Evolutionary conservation across 495 filamentous ascomycete species (phyloP).

Genomic region (Tuber umbilicatum): DNA sequence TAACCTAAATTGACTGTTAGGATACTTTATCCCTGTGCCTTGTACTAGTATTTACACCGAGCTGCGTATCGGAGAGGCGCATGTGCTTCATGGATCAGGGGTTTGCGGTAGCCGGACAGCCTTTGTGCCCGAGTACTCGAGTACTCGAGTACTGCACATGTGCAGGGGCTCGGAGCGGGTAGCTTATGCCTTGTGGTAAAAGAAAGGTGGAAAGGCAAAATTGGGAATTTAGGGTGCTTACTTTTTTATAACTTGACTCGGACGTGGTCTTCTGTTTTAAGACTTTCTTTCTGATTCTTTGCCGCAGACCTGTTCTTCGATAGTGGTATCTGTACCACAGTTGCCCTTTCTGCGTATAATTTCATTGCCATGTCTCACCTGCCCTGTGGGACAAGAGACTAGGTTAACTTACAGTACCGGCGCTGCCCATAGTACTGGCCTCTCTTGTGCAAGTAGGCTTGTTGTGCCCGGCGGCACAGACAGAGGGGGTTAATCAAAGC

Average conservation of each 20-base stretch:
- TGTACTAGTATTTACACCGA: too few relatives aligned
- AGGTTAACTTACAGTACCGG: neutral
- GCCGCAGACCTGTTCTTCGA: neutral
- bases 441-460: neutral
- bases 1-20: too few relatives aligned
- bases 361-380: neutral
- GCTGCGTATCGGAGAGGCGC: too few relatives aligned
- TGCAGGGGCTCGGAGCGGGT: neutral
- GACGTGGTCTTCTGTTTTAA: neutral
- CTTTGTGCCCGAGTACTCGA: neutral
- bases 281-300: neutral
- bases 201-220: neutral
- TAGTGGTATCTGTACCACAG: neutral
- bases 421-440: neutral
- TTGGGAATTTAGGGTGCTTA: neutral
- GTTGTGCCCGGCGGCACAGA: neutral
- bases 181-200: neutral
- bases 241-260: neutral
- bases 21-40: too few relatives aligned
- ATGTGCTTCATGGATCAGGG: constrained; percentile 1
- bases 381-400: neutral
- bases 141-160: neutral
- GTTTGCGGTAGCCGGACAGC: neutral
- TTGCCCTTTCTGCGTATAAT: neutral
- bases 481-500: neutral